Percentiles rank a stretch among this genome's conserved stretches.
These are phyloP conservation scores for Kurtzmaniella cleridarum DNA, from an alignment of 805 yeast species.

Conservation along the genomic window DNA sequence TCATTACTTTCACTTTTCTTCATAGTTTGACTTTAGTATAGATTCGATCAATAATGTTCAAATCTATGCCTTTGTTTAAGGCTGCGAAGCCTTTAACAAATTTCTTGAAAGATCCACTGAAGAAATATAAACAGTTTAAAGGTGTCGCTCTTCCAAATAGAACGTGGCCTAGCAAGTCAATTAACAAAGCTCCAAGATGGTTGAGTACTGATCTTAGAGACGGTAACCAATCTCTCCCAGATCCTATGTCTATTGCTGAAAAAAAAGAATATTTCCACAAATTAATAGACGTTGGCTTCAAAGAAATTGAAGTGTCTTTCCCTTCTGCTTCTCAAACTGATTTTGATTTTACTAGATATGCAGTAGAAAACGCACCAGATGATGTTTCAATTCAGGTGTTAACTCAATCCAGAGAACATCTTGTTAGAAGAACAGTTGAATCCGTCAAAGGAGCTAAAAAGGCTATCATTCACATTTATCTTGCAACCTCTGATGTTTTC, in stretches of 20 bases:
- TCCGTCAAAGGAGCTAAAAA: constrained; percentile 66
- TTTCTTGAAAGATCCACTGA: constrained; percentile 55
- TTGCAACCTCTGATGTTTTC: constrained; percentile 73
- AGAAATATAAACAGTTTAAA: constrained; percentile 55
- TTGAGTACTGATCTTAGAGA: constrained; percentile 78
- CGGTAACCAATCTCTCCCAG: constrained; percentile 81
- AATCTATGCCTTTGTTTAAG: constrained; percentile 1
- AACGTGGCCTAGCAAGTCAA: constrained; percentile 60
- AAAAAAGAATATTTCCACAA: constrained; percentile 66
- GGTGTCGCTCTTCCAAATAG: constrained; percentile 55
- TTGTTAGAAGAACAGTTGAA: constrained; percentile 67
- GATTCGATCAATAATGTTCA: constrained; percentile 1
- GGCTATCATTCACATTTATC: constrained; percentile 72
- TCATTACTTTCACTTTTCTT: too few relatives aligned
- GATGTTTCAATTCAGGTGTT: constrained; percentile 76
- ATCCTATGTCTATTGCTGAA: constrained; percentile 80
- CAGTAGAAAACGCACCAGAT: constrained; percentile 67
- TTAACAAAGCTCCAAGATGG: constrained; percentile 73
- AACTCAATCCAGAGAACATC: constrained; percentile 70
- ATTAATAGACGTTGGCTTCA: constrained; percentile 68
- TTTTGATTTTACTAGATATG: constrained; percentile 74
- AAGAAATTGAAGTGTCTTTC: constrained; percentile 79
- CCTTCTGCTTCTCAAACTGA: constrained; percentile 79
- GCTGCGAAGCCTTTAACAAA: constrained; percentile 4
- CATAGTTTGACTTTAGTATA: too few relatives aligned